Conservation (phyloP, 2,329 filamentous ascomycete species). For the Talaromyces sp. region DNA sequence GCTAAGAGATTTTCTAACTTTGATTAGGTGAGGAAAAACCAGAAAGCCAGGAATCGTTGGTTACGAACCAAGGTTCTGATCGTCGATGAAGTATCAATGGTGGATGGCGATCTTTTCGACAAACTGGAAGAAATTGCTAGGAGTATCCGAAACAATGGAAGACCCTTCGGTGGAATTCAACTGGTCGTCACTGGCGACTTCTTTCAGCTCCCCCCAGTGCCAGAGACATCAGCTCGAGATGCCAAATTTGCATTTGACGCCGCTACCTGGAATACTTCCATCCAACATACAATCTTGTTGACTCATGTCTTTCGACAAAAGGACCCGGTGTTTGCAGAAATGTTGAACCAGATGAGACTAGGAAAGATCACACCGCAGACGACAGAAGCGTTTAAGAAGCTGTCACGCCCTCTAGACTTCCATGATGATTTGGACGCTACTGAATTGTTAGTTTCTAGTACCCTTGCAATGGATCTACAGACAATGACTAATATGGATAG, state of each 20-base stretch:
- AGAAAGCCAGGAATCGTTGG: conserved; percentile 87
- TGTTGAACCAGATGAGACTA: conserved; percentile 97
- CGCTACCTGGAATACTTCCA: conserved; percentile 83
- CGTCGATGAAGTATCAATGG: conserved; percentile 97
- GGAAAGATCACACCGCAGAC: conserved; percentile 76
- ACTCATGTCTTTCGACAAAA: conserved; percentile 96
- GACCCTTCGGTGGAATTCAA: conserved; percentile 93
- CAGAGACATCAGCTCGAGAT: conserved; percentile 63
- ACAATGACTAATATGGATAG: conserved; percentile 38
- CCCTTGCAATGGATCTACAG: background rate
- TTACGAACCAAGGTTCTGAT: conserved; percentile 80
- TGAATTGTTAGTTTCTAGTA: conserved; percentile 59
- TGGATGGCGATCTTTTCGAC: conserved; percentile 94
- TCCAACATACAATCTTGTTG: conserved; percentile 91
- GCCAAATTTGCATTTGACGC: conserved; percentile 93
- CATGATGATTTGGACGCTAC: conserved; percentile 76
- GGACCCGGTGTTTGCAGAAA: conserved; percentile 81
- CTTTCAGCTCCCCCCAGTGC: conserved; percentile 93
- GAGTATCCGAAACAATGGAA: conserved; percentile 80
- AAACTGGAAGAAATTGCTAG: conserved; percentile 88
- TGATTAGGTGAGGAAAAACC: conserved; percentile 68
- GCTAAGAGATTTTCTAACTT: conserved; percentile 19
- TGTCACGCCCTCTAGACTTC: conserved; percentile 68
- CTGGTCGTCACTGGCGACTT: conserved; percentile 95
- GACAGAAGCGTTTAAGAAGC: conserved; percentile 68